These are phyloP conservation scores for Blumeria hordei DNA, from an alignment of 2,329 filamentous ascomycete genomes.

Conservation along the genomic window DNA sequence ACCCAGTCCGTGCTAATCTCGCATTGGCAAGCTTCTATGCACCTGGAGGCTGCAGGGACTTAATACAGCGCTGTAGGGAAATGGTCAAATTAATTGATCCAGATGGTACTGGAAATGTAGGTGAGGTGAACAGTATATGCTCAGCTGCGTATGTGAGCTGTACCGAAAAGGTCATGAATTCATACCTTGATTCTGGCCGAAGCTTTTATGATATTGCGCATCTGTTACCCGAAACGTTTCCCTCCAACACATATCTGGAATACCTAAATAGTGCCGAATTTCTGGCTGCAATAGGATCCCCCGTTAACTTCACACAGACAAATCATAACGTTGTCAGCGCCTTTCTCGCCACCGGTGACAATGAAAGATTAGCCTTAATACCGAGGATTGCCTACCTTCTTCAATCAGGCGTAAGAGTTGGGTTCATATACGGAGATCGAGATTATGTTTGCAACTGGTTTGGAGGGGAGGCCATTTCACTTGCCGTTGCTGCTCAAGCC, in stretches of 20 bases:
- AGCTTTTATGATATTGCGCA: constrained; percentile 17
- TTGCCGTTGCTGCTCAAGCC: constrained; percentile 29
- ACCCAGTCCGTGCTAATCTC: constrained; percentile 23
- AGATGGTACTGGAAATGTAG: constrained; percentile 17
- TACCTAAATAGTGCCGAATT: constrained; percentile 41
- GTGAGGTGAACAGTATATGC: constrained; percentile 16
- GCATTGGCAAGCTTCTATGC: constrained; percentile 22
- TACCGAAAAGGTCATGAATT: constrained; percentile 14
- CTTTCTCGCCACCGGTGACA: constrained; percentile 30
- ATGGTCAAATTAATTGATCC: constrained; percentile 19
- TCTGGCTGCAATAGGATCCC: constrained; percentile 34
- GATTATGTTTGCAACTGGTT: constrained; percentile 45
- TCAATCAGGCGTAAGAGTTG: constrained; percentile 38
- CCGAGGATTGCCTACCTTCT: constrained; percentile 34
- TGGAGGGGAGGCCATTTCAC: constrained; percentile 51
- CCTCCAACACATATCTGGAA: constrained; percentile 32
- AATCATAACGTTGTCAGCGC: constrained; percentile 22
- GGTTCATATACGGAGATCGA: constrained; percentile 43
- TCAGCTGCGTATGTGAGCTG: constrained; percentile 15
- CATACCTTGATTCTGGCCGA: constrained; percentile 14
- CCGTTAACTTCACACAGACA: constrained; percentile 30
- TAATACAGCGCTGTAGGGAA: constrained; percentile 26
- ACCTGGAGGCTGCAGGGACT: constrained; percentile 26
- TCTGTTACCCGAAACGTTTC: constrained; percentile 29
- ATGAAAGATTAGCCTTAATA: constrained; percentile 36